phyloP scores from a whole-genome alignment of 148 eudicot species.

The Nepenthes mirabilis region DNA sequence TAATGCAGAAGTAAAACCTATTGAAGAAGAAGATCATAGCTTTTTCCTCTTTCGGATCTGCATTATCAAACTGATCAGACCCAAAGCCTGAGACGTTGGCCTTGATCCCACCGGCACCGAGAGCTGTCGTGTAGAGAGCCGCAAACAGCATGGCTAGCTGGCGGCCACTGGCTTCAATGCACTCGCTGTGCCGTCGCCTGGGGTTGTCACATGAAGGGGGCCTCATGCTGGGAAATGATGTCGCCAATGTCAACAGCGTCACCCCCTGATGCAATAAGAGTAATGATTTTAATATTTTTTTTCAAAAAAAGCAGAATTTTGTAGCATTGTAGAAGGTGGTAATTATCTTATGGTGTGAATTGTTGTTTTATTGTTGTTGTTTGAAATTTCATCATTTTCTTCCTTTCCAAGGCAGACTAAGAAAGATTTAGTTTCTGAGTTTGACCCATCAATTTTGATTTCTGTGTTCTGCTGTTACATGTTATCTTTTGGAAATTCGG shows the following conservation, averaged over 20 bases:
- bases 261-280: constrained; percentile 42
- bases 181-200: constrained; percentile 25
- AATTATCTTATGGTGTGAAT: too few relatives aligned
- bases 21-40: constrained; percentile 89
- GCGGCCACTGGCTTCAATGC: constrained; percentile 48
- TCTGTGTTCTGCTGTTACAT: too few relatives aligned
- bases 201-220: constrained; percentile 55
- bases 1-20: constrained; percentile 80
- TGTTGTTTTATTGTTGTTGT: too few relatives aligned
- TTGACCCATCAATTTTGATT: too few relatives aligned
- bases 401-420: too few relatives aligned
- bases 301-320: too few relatives aligned
- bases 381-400: too few relatives aligned
- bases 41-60: constrained; percentile 72
- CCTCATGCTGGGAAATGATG: constrained; percentile 65
- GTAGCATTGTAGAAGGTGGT: too few relatives aligned
- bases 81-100: constrained; percentile 97
- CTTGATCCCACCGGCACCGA: constrained; percentile 93
- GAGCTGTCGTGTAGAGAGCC: constrained; percentile 79
- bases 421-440: too few relatives aligned
- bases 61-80: constrained; percentile 74
- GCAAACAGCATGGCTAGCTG: constrained; percentile 70
- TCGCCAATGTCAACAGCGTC: constrained; percentile 61
- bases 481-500: neutral
- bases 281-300: too few relatives aligned